These are phyloP conservation scores for Raphanus hybrid DNA, from an alignment of 441 rosid species.

Conservation along the genomic window DNA sequence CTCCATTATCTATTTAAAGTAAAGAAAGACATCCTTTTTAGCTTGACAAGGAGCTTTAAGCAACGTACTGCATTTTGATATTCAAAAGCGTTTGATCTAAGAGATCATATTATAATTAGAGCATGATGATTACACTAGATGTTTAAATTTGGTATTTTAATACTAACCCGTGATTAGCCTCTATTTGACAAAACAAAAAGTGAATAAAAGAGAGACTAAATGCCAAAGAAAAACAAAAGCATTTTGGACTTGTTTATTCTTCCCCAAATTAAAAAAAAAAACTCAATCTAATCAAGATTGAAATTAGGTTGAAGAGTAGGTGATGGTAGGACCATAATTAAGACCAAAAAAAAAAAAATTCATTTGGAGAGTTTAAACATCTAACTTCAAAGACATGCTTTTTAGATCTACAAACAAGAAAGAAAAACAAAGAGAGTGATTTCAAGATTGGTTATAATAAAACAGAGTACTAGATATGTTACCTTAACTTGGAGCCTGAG, in stretches of 20 bases:
- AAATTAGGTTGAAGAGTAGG: constrained; percentile 38
- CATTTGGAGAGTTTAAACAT: constrained; percentile 22
- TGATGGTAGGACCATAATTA: constrained; percentile 35
- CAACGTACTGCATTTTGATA: constrained; percentile 43
- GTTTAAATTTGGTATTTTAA: constrained; percentile 6
- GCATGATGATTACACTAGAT: constrained; percentile 26
- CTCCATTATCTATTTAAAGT: constrained; percentile 38
- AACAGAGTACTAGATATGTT: constrained; percentile 24
- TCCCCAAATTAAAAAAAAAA: constrained; percentile 16
- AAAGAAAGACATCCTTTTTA: constrained; percentile 10
- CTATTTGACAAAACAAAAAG: constrained; percentile 38
- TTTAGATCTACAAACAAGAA: constrained; percentile 24
- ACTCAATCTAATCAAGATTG: constrained; percentile 27
- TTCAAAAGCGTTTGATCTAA: constrained; percentile 6
- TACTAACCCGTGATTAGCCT: constrained; percentile 30
- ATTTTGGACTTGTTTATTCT: constrained; percentile 29
- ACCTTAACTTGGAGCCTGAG: constrained; percentile 99
- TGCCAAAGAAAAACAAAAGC: constrained; percentile 43
- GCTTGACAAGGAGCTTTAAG: constrained; percentile 36
- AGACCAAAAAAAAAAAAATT: constrained; percentile 14
- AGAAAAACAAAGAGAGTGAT: not conserved
- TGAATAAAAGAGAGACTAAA: constrained; percentile 20
- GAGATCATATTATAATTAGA: constrained; percentile 31
- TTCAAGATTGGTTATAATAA: not conserved
- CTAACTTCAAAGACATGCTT: constrained; percentile 4